A percentile compares a stretch with the other conserved stretches of the same genome.
Conservation (phyloP, 164 flowering plant species). For the Protea cynaroides region DNA sequence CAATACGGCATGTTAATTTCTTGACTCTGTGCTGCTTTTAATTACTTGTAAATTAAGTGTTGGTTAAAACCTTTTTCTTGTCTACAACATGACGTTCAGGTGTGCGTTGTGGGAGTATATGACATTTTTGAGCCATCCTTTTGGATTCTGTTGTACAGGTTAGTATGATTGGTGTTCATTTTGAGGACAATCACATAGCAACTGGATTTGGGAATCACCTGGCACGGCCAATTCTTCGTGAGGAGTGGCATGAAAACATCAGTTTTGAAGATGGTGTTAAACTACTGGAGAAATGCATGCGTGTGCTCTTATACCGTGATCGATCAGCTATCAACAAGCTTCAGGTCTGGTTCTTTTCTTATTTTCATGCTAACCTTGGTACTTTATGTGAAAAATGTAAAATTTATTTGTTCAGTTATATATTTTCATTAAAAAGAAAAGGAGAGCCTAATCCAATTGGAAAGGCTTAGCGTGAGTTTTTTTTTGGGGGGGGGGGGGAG, state of each 20-base stretch:
- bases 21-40: neutral
- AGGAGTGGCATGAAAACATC: constrained; percentile 83
- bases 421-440: no score
- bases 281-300: constrained; percentile 93
- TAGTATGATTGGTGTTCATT: constrained; percentile 90
- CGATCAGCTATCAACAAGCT: constrained; percentile 94
- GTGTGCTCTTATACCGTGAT: constrained; percentile 87
- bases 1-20: neutral
- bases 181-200: constrained; percentile 85
- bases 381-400: no score
- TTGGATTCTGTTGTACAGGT: constrained; percentile 41
- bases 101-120: no score
- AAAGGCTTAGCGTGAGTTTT: no score
- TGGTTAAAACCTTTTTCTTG: neutral
- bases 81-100: neutral
- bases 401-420: no score
- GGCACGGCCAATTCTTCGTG: constrained; percentile 87
- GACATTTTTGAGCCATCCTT: no score
- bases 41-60: no score
- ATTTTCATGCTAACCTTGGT: no score
- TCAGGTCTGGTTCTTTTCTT: constrained; percentile 45
- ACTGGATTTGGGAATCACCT: constrained; percentile 98
- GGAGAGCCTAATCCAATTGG: no score
- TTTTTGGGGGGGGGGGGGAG: no score
- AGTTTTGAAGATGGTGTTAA: constrained; percentile 91